Evolutionary conservation across 2,329 filamentous ascomycete species (phyloP).

Genomic region (Aspergillus sp.): DNA sequence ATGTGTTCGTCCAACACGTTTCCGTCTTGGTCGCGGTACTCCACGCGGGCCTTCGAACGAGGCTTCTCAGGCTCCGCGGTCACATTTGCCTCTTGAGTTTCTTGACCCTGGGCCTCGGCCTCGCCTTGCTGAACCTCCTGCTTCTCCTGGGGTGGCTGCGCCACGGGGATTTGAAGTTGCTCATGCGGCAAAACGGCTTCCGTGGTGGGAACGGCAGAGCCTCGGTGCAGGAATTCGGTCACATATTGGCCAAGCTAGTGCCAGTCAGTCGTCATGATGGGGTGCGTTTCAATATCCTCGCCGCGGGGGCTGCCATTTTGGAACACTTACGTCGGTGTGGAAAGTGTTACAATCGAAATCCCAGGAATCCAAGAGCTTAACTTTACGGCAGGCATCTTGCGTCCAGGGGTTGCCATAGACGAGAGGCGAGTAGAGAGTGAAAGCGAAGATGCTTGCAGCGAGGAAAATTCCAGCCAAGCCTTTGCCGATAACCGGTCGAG

Average conservation of each 20-base stretch:
- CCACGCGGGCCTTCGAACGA: constrained; percentile 74
- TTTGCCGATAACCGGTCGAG: constrained; percentile 72
- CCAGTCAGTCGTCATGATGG: constrained; percentile 26
- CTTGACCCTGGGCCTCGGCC: constrained; percentile 20
- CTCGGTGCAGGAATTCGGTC: constrained; percentile 27
- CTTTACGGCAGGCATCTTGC: constrained; percentile 76
- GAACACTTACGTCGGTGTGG: constrained; percentile 72
- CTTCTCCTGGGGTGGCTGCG: constrained; percentile 21
- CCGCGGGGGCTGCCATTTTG: constrained; percentile 30
- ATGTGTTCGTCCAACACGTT: constrained; percentile 83
- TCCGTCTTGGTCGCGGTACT: constrained; percentile 93
- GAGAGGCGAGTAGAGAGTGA: constrained; percentile 82
- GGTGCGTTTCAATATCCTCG: constrained; percentile 24
- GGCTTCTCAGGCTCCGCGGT: constrained; percentile 32
- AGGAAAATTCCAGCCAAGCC: constrained; percentile 73
- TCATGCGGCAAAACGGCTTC: constrained; percentile 5
- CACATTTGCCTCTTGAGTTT: constrained; percentile 29
- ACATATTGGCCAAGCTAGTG: constrained; percentile 42
- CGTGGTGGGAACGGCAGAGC: constrained; percentile 25
- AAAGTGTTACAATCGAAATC: constrained; percentile 99
- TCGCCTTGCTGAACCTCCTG: constrained; percentile 20
- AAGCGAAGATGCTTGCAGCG: constrained; percentile 70
- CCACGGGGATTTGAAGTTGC: constrained; percentile 12
- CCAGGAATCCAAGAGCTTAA: constrained; percentile 87
- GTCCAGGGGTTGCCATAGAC: constrained; percentile 96